Evolutionary conservation across 2,329 filamentous ascomycete species (phyloP).

Genomic region (Fusarium kyushuense): DNA sequence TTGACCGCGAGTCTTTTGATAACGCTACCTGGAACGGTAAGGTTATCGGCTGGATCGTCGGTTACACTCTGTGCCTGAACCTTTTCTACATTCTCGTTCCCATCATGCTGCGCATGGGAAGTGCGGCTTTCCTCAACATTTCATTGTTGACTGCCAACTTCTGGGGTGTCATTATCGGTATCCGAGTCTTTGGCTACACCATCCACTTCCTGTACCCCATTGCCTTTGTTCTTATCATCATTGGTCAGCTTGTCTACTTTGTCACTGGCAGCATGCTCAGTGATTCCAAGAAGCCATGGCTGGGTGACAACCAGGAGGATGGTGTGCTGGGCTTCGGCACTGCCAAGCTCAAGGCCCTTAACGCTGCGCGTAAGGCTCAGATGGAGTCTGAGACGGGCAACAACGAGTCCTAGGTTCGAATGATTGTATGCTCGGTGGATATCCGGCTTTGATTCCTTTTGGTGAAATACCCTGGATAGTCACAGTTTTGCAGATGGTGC

Average conservation of each 20-base stretch:
- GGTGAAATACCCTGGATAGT: neutral
- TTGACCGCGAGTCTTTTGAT: constrained; percentile 82
- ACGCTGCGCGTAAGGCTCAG: constrained; percentile 62
- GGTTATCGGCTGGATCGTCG: constrained; percentile 85
- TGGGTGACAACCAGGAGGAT: constrained; percentile 85
- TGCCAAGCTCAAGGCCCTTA: constrained; percentile 80
- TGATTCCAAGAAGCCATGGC: constrained; percentile 94
- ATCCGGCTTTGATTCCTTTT: neutral
- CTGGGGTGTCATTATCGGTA: constrained; percentile 94
- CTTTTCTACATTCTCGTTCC: constrained; percentile 92
- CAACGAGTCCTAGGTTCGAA: neutral
- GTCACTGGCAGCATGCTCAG: constrained; percentile 83
- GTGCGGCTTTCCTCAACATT: constrained; percentile 96
- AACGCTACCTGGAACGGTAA: constrained; percentile 72
- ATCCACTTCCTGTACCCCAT: constrained; percentile 96
- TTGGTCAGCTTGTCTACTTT: constrained; percentile 90
- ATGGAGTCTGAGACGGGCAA: constrained; percentile 47
- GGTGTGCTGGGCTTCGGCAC: constrained; percentile 86
- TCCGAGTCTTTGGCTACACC: constrained; percentile 81
- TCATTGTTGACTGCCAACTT: constrained; percentile 94
- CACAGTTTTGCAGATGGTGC: neutral
- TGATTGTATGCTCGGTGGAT: neutral
- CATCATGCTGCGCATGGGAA: constrained; percentile 87
- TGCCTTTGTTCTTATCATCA: constrained; percentile 91
- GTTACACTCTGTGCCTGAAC: constrained; percentile 85